Evolutionary conservation across 177 flowering plant genomes (phyloP).

Genomic region (Vitis hybrid): DNA sequence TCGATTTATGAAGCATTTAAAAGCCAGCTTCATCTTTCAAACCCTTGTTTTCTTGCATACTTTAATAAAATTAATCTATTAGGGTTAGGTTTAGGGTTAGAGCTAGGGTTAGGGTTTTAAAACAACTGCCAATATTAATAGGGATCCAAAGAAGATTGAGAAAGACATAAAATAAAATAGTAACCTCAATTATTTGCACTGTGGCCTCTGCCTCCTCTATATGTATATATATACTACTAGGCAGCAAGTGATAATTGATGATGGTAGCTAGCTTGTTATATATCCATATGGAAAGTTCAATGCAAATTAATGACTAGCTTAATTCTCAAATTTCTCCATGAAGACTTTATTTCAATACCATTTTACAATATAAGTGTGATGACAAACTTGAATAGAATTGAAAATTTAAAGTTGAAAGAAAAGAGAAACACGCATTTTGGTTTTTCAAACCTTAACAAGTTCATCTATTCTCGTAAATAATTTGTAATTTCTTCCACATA

Average conservation of each 20-base stretch:
- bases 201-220: too few relatives aligned
- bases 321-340: not conserved
- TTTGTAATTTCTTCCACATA: not conserved
- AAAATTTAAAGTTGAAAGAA: not conserved
- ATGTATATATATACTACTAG: too few relatives aligned
- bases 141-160: too few relatives aligned
- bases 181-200: too few relatives aligned
- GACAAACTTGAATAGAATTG: not conserved
- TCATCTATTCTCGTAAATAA: too few relatives aligned
- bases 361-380: not conserved
- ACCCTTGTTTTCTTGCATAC: constrained; percentile 11
- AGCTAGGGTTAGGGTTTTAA: not conserved
- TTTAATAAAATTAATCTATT: not conserved
- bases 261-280: too few relatives aligned
- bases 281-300: not conserved
- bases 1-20: constrained; percentile 33
- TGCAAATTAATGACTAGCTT: not conserved
- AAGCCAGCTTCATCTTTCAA: constrained; percentile 13
- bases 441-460: too few relatives aligned
- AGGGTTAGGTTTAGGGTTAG: constrained; percentile 7
- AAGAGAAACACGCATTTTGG: not conserved
- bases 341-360: not conserved
- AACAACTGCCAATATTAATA: too few relatives aligned
- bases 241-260: too few relatives aligned
- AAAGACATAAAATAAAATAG: too few relatives aligned